Conservation (phyloP, 768 basidiomycete genomes). For the Fomitopsis serialis region DNA sequence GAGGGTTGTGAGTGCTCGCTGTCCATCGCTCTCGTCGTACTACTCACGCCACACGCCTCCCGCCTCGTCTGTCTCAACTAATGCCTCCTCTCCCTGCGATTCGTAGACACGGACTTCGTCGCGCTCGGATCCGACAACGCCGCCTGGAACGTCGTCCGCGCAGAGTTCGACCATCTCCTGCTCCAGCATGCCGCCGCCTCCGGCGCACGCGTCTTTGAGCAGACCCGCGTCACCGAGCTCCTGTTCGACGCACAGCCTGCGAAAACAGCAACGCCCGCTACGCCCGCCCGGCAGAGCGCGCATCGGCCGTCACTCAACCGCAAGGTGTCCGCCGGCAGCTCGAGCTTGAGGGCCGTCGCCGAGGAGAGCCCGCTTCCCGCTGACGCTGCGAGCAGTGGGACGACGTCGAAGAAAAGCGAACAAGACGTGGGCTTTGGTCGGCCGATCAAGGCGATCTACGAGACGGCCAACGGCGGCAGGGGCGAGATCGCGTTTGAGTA, state of each 20-base stretch:
- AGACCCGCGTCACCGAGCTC: slow-evolving; percentile 39
- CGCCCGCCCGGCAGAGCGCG: background rate
- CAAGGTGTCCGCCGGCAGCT: background rate
- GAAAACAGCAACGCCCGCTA: too few relatives aligned
- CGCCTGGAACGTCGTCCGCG: slow-evolving; percentile 61
- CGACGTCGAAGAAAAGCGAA: background rate
- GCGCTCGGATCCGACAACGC: slow-evolving; percentile 40
- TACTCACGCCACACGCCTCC: too few relatives aligned
- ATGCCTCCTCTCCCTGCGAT: background rate
- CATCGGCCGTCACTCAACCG: background rate
- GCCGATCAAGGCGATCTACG: slow-evolving; percentile 52
- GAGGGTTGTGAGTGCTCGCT: slow-evolving; percentile 56
- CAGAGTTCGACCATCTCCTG: slow-evolving; percentile 55
- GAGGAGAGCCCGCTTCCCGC: background rate
- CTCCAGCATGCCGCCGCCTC: slow-evolving; percentile 45
- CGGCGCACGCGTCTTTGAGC: slow-evolving; percentile 46
- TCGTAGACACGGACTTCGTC: slow-evolving; percentile 55
- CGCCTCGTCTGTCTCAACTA: too few relatives aligned
- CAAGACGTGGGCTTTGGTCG: slow-evolving; percentile 9
- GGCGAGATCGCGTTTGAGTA: slow-evolving; percentile 60
- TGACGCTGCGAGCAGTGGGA: too few relatives aligned
- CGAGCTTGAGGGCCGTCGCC: background rate
- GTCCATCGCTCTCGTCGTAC: too few relatives aligned
- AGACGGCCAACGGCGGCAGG: slow-evolving; percentile 22
- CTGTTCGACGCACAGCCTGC: slow-evolving; percentile 30